These are phyloP conservation scores for Pseudocercospora cruenta DNA, from an alignment of 2,329 filamentous ascomycete genomes.

Conservation along the genomic window DNA sequence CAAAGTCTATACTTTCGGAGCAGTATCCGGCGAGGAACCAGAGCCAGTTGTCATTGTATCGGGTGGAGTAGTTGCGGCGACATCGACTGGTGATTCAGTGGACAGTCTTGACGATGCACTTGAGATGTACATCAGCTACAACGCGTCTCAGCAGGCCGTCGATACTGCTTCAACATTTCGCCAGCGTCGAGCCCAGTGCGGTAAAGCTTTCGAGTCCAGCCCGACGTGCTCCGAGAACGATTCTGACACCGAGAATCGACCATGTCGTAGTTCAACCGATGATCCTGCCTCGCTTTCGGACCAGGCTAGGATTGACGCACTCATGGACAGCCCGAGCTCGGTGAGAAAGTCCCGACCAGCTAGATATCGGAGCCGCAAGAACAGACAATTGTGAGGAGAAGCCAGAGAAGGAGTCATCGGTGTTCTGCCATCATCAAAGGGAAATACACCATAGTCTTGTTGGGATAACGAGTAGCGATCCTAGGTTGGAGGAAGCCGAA, in stretches of 20 bases:
- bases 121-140: constrained; percentile 21
- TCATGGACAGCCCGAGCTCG: constrained; percentile 3
- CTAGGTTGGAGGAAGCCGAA: not conserved
- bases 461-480: not conserved
- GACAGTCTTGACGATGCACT: constrained; percentile 20
- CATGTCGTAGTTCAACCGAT: not conserved
- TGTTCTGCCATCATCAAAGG: not conserved
- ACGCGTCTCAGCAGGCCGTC: constrained; percentile 11
- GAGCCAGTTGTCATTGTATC: not conserved
- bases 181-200: not conserved
- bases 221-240: not conserved
- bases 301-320: not conserved
- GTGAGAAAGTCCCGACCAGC: constrained; percentile 3
- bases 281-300: not conserved
- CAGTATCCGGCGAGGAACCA: not conserved
- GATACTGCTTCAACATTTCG: not conserved
- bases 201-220: not conserved
- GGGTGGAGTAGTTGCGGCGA: not conserved
- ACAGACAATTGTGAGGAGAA: not conserved
- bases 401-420: not conserved
- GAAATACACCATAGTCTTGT: not conserved
- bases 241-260: not conserved
- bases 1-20: not conserved
- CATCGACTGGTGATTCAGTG: not conserved
- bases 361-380: not conserved